A percentile compares a stretch with the other conserved stretches of the same genome.
Evolutionary conservation across 148 eudicot genomes (phyloP).

Genomic region (Persicaria tinctoria): DNA sequence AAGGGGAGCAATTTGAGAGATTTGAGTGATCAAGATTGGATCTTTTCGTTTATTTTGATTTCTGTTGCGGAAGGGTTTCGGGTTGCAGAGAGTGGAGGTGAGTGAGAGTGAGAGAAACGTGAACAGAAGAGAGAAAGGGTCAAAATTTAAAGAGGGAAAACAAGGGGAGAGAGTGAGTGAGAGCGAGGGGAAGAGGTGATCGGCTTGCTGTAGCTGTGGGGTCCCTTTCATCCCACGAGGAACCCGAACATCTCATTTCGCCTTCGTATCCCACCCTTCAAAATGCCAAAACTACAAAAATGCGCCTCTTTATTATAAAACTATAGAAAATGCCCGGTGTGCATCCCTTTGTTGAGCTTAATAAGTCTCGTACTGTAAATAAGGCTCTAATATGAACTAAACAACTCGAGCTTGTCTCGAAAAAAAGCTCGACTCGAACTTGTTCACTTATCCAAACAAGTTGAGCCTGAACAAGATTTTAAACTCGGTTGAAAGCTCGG

Average conservation of each 20-base stretch:
- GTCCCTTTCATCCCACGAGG: neutral
- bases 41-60: neutral
- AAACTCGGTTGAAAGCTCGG: too few species aligned
- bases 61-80: neutral
- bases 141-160: conserved; percentile 8
- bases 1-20: neutral
- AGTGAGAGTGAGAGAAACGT: conserved; percentile 7
- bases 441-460: too few species aligned
- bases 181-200: neutral
- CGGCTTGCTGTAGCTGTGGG: neutral
- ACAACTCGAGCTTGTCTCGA: too few species aligned
- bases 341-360: too few species aligned
- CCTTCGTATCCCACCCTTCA: too few species aligned
- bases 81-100: conserved; percentile 7
- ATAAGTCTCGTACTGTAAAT: too few species aligned
- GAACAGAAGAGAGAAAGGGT: conserved; percentile 5
- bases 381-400: too few species aligned
- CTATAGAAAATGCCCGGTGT: too few species aligned
- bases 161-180: neutral
- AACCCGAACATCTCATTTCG: neutral
- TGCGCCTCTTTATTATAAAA: too few species aligned
- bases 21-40: neutral
- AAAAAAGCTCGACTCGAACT: too few species aligned
- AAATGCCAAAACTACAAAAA: too few species aligned
- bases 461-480: too few species aligned